Evolutionary conservation across 768 basidiomycete genomes (phyloP), one percentile per base, ranked within the genome.

Genomic region (Rhizopogon vinicolor): DNA sequence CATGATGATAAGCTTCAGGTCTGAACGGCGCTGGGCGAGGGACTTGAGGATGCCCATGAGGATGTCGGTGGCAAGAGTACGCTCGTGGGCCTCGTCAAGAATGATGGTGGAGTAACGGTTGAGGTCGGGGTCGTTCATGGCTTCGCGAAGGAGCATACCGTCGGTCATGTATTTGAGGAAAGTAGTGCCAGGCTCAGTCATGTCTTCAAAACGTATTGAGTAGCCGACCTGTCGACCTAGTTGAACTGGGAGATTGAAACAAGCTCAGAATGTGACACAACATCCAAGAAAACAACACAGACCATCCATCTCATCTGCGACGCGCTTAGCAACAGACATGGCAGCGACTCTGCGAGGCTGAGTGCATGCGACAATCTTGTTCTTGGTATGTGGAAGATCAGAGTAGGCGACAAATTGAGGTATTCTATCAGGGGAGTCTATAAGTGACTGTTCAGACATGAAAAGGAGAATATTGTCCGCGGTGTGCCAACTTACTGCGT

Each of bases 101-200:
- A 99, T 98, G 72, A 99, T 94, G 19, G 96, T 98, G 18, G 93
- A 96, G 70, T 99, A 99, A 3, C 94, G 85, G 28, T 80, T 77
- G 40, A 98, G 82, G 18, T 83, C 80, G 8, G 92, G 89, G 71
- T 98, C 96, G 72, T 95, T 92, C 95, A 98, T 99, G 5, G 93
- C 94, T 75, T 97, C 94, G 18, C 94, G 86, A n/a, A 96, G 83
- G 53, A 93, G 85, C 94, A 98, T 97, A 82, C 96, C 97, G 63
- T 99, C 97, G 14, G 97, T 99, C 95, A 98, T 97, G 76, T 99
- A 98, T 69, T 97, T 98, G 60, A 99, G 78, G 73, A 99, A 97
- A 0, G 97, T 98, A 76, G 62, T 91, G 82, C 42, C 96, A 89
- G 91, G 93, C 89, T 70, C 70, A 12, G 68, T 70, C 68, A 70